phyloP scores from a whole-genome alignment of 306 rosid species.

The Lotus japonicus region DNA sequence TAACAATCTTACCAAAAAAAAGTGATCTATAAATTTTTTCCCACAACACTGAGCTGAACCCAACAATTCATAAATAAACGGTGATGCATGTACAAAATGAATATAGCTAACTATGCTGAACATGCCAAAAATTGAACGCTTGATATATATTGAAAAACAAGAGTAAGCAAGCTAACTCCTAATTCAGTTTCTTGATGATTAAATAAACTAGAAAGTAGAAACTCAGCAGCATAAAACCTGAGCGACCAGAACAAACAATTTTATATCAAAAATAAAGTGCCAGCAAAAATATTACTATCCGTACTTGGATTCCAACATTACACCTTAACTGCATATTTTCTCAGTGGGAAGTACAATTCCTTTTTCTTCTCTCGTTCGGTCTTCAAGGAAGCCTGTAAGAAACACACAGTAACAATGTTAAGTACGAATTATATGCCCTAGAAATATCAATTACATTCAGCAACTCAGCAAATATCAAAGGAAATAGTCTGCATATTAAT shows the following conservation, averaged over 20 bases:
- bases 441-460: neutral
- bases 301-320: conserved; percentile 10
- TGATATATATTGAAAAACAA: neutral
- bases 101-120: neutral
- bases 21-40: neutral
- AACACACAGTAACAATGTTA: neutral
- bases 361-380: conserved; percentile 46
- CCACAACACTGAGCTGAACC: neutral
- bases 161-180: neutral
- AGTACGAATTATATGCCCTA: neutral
- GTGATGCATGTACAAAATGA: neutral
- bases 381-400: conserved; percentile 48
- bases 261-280: neutral
- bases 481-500: neutral
- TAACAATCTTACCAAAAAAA: neutral
- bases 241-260: neutral
- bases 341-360: conserved; percentile 49
- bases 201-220: neutral
- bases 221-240: neutral
- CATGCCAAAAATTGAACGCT: neutral
- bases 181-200: neutral
- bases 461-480: neutral
- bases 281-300: neutral
- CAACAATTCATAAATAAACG: neutral
- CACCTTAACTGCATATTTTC: conserved; percentile 64